These are phyloP conservation scores for Nicotiana noctiflora DNA, from an alignment of 257 asterid species.

Conservation along the genomic window DNA sequence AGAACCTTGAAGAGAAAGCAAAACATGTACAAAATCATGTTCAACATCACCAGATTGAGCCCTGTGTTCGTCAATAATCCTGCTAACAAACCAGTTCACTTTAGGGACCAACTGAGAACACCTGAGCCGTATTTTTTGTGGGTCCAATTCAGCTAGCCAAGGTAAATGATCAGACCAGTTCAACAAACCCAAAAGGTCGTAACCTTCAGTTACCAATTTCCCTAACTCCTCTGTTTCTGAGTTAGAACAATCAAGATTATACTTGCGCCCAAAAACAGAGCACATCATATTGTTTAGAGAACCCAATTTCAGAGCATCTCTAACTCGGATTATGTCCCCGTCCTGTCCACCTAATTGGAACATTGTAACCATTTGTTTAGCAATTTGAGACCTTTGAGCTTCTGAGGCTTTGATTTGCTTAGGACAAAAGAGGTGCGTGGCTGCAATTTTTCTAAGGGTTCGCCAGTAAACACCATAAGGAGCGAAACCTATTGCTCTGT, in stretches of 20 bases:
- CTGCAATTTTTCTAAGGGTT: conserved; percentile 51
- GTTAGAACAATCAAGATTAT: conserved; percentile 22
- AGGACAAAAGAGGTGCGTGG: conserved; percentile 63
- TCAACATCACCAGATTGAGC: background rate
- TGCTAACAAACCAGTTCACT: conserved; percentile 53
- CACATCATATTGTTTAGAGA: conserved; percentile 78
- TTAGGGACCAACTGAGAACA: conserved; percentile 61
- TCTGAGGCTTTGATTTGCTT: conserved; percentile 46
- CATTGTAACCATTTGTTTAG: conserved; percentile 33
- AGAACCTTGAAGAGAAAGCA: conserved; percentile 48
- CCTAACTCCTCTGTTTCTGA: conserved; percentile 36
- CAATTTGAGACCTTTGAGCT: conserved; percentile 43
- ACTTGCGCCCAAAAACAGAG: conserved; percentile 53
- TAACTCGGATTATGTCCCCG: conserved; percentile 27
- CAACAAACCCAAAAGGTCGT: conserved; percentile 45
- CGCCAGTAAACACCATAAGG: conserved; percentile 79
- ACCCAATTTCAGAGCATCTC: conserved; percentile 52
- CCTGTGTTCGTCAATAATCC: conserved; percentile 46
- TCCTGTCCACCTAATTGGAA: background rate
- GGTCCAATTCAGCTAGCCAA: conserved; percentile 50
- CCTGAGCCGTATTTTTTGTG: conserved; percentile 51
- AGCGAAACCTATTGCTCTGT: conserved; percentile 78
- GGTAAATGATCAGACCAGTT: conserved; percentile 83
- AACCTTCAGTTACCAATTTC: conserved; percentile 64
- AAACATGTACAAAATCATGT: conserved; percentile 53